Evolutionary conservation across 306 rosid species (phyloP).

Genomic region (Lablab purpureus): DNA sequence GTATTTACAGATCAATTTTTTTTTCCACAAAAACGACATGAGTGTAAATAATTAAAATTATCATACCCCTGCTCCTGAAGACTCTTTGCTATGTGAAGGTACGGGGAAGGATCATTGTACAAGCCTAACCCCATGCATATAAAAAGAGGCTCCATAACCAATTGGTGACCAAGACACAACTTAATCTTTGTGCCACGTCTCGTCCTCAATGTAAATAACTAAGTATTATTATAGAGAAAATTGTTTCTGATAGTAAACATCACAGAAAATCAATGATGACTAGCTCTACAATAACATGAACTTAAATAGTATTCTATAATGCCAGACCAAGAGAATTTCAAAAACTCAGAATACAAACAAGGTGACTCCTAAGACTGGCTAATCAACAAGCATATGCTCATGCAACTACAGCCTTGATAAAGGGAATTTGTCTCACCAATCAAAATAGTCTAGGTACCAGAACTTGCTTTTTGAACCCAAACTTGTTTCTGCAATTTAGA

Average conservation of each 20-base stretch:
- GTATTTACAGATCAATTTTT: conserved; percentile 6
- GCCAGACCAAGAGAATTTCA: conserved; percentile 12
- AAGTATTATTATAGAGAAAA: background rate
- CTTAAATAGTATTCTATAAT: conserved; percentile 8
- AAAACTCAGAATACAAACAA: conserved; percentile 33
- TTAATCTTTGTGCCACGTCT: background rate
- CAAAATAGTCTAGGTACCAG: conserved; percentile 64
- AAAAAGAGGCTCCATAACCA: background rate
- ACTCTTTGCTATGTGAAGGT: background rate
- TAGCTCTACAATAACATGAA: conserved; percentile 14
- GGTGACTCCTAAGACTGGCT: conserved; percentile 24
- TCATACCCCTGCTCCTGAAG: background rate
- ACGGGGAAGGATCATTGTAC: background rate
- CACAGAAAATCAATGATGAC: background rate
- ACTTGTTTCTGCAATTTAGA: conserved; percentile 75
- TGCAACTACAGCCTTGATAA: conserved; percentile 27
- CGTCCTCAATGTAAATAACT: background rate
- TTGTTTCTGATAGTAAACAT: background rate
- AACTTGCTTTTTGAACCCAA: conserved; percentile 85
- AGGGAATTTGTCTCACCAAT: conserved; percentile 61
- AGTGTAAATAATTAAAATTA: background rate
- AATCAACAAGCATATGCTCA: conserved; percentile 44
- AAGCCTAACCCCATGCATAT: background rate
- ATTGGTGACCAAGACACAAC: background rate
- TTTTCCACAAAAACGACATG: conserved; percentile 5